phyloP scores from a whole-genome alignment of 2,329 filamentous ascomycete species.

The Fusarium pseudoanthophilum region DNA sequence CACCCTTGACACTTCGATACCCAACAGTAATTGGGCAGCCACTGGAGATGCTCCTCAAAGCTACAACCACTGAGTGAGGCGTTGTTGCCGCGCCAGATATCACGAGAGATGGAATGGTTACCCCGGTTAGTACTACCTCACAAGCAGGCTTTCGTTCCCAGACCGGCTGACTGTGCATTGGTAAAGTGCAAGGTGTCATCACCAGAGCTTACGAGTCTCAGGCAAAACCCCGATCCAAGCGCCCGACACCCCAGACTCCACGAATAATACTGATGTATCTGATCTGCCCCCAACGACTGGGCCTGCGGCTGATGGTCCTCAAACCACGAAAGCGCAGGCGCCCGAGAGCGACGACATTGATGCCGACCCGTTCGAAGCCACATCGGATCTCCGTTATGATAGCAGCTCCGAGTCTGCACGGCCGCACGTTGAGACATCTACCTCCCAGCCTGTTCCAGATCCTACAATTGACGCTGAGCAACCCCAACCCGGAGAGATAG shows the following conservation, averaged over 20 bases:
- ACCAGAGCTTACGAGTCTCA: too few relatives aligned
- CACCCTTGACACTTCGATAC: rapidly evolving
- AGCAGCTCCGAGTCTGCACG: neutral
- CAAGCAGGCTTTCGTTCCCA: neutral
- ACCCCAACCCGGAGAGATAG: neutral
- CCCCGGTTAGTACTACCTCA: neutral
- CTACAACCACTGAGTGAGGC: too few relatives aligned
- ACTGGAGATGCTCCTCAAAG: too few relatives aligned
- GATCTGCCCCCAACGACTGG: neutral
- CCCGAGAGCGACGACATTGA: neutral
- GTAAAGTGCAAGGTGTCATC: neutral
- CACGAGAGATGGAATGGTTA: neutral
- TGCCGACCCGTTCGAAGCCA: neutral
- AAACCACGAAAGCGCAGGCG: neutral
- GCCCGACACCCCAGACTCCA: neutral
- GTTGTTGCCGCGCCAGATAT: neutral
- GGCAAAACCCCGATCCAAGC: neutral
- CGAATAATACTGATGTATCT: neutral
- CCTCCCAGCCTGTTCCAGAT: neutral
- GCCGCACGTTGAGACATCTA: neutral
- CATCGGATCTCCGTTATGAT: neutral
- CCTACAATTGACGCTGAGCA: neutral
- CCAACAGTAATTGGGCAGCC: too few relatives aligned
- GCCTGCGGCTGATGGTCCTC: neutral
- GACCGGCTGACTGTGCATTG: neutral